Evolutionary conservation across 176 grass and related monocot species (phyloP).

Genomic region (Pharus latifolius): DNA sequence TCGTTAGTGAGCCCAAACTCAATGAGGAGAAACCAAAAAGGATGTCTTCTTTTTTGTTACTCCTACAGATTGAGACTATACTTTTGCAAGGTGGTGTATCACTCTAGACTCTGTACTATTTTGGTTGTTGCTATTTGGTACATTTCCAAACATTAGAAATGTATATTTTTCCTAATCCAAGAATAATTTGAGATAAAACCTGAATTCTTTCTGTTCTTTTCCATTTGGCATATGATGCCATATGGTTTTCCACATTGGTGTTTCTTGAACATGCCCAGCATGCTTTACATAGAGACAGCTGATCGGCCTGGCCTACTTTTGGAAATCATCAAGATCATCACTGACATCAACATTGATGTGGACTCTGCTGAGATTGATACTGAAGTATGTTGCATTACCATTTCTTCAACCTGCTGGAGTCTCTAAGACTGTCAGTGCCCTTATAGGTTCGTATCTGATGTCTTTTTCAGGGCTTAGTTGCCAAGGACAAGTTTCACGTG

Average conservation of each 20-base stretch:
- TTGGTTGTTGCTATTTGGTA: too few species aligned
- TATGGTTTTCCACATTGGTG: slow-evolving; percentile 6
- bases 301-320: slow-evolving; percentile 84
- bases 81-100: too few species aligned
- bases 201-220: neutral
- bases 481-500: slow-evolving; percentile 96
- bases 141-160: neutral
- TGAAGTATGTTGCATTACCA: slow-evolving; percentile 39
- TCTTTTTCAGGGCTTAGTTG: slow-evolving; percentile 67
- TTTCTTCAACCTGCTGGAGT: neutral
- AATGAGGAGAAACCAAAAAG: too few species aligned
- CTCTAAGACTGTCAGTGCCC: neutral
- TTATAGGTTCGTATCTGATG: neutral
- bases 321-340: slow-evolving; percentile 73
- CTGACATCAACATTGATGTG: slow-evolving; percentile 73
- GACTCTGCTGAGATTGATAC: slow-evolving; percentile 98
- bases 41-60: too few species aligned
- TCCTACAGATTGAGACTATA: too few species aligned
- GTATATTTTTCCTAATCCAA: neutral
- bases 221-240: neutral
- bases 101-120: neutral
- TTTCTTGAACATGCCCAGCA: slow-evolving; percentile 33
- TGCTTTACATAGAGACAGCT: slow-evolving; percentile 94
- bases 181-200: neutral
- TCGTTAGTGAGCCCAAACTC: too few species aligned